Evolutionary conservation across 2,329 filamentous ascomycete species (phyloP).

Genomic region (Venturia carpophila): DNA sequence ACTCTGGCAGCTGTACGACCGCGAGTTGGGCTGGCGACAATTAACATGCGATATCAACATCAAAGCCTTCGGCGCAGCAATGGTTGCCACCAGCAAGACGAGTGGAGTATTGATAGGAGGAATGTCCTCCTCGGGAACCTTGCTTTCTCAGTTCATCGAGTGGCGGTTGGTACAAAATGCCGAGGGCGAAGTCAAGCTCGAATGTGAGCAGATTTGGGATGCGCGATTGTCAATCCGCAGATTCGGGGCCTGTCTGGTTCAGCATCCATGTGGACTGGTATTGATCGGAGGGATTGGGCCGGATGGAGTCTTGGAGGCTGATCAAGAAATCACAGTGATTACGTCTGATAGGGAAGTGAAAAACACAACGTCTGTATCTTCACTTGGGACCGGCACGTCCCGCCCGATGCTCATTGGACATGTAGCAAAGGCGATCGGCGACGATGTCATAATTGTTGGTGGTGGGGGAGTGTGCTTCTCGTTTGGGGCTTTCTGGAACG

Average conservation of each 20-base stretch:
- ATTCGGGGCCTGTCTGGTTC: conserved; percentile 46
- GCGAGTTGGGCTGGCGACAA: conserved; percentile 43
- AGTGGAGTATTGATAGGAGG: conserved; percentile 65
- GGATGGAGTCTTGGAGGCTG: conserved; percentile 36
- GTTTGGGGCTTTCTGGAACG: conserved; percentile 81
- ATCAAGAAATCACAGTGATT: conserved; percentile 45
- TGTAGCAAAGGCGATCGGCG: conserved; percentile 43
- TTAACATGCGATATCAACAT: conserved; percentile 32
- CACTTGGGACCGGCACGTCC: conserved; percentile 20
- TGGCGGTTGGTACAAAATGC: not conserved
- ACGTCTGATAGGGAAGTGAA: not conserved
- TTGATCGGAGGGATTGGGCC: conserved; percentile 46
- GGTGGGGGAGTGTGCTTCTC: conserved; percentile 90
- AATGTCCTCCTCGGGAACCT: conserved; percentile 39
- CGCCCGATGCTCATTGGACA: conserved; percentile 66
- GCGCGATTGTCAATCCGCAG: conserved; percentile 23
- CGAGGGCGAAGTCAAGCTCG: not conserved
- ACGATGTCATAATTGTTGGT: conserved; percentile 57
- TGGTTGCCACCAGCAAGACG: conserved; percentile 38
- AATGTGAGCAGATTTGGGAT: conserved; percentile 39
- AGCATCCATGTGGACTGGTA: conserved; percentile 39
- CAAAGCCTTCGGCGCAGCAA: conserved; percentile 45
- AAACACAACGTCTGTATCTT: conserved; percentile 25
- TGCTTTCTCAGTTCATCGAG: not conserved
- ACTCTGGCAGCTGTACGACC: conserved; percentile 40